Base-by-base conservation (phyloP, 257 asterid species). In the Jasminum sambac region DNA sequence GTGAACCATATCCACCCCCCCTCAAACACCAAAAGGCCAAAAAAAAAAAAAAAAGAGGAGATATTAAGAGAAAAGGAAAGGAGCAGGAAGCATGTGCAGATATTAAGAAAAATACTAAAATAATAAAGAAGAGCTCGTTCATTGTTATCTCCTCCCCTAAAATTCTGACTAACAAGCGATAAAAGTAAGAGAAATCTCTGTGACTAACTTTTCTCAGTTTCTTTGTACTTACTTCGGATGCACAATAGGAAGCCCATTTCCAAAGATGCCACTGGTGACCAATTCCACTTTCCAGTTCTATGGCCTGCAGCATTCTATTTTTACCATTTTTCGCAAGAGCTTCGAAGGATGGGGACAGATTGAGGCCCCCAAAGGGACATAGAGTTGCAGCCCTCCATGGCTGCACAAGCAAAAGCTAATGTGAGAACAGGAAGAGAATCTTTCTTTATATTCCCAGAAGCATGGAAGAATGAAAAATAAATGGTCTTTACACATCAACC, bases 321-420 rank as follows among this genome's bases (percentile, higher is more conserved):
- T 88, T 88, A 62, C 99, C 97, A 78, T 88, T 91, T 85, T 78
- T 85, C 79, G 82, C 79, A 59, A 95, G 77, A 80, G 86, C 89
- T 76, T 88, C 96, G 63, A 88, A 76, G 58, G 99, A 95, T 50
- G 99, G 99, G 74, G 77, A 84, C 71, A 85, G 79, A 76, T 74
- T 81, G 74, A 81, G 78, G 37, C 89, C 93, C 58, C 92, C 97
- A 76, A 91, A 89, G 44, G 98, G 94, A 36, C 86, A 88, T 70
- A 95, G 77, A 78, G 92, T 91, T 43, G 99, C 96, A 80, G 96
- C 95, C 74, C 99, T 91, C 99, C 99, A 95, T n/a, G 98, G 95
- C 99, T 94, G 85, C 67, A 75, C 65, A 80, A 79, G 67, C 61
- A 80, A 81, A 14, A 77, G 72, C 76, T 69, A 42, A 63, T 64